Evolutionary conservation across 139 green algal genomes (phyloP).

Genomic region (Chlorella sorokiniana): DNA sequence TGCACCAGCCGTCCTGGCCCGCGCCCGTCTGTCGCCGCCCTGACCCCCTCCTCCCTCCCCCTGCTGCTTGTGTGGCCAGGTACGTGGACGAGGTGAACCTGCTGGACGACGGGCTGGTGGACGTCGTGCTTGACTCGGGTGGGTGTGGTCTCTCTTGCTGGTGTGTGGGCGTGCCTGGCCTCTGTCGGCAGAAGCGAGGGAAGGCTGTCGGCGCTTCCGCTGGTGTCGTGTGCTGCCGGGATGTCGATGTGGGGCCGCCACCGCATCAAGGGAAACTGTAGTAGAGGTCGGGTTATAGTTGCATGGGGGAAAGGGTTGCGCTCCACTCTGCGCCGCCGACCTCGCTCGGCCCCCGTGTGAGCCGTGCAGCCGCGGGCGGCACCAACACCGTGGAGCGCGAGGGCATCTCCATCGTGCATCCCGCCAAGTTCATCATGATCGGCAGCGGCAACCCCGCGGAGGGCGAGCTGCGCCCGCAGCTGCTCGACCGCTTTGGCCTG

Average conservation of each 20-base stretch:
- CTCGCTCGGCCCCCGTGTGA: too few species aligned
- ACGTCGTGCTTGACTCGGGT: slow-evolving; percentile 82
- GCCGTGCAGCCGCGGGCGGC: slow-evolving; percentile 69
- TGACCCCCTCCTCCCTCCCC: not conserved
- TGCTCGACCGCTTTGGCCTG: slow-evolving; percentile 95
- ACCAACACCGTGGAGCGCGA: slow-evolving; percentile 98
- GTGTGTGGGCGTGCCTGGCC: not conserved
- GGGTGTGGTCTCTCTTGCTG: not conserved
- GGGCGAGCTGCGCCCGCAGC: slow-evolving; percentile 93
- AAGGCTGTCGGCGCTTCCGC: too few species aligned
- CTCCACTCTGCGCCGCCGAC: too few species aligned
- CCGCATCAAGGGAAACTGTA: too few species aligned
- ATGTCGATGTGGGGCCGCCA: too few species aligned
- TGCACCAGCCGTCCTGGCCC: not conserved
- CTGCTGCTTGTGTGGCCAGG: not conserved
- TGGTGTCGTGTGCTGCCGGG: too few species aligned
- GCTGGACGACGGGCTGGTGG: slow-evolving; percentile 84
- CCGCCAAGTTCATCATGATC: slow-evolving; percentile 95
- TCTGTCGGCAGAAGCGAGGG: too few species aligned
- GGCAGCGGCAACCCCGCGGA: slow-evolving; percentile 77
- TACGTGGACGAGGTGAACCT: slow-evolving; percentile 92
- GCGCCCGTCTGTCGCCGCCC: not conserved
- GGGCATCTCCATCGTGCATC: slow-evolving; percentile 89
- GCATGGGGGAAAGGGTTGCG: too few species aligned
- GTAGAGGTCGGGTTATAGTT: too few species aligned